phyloP scores from a whole-genome alignment of 2,329 filamentous ascomycete species.

The Didymella exigua region DNA sequence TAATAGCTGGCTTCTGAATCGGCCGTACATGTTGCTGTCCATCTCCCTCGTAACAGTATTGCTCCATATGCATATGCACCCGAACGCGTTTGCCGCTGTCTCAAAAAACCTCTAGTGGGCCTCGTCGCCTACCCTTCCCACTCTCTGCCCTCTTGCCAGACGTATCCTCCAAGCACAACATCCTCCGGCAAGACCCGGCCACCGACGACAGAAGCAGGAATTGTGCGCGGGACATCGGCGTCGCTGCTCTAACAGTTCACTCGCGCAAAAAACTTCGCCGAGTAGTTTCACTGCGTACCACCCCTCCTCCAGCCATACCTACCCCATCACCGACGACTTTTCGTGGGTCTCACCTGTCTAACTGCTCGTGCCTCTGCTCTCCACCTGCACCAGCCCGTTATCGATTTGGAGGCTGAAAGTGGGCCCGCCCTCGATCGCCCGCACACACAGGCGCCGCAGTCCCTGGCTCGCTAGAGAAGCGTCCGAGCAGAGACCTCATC shows the following conservation, averaged over 20 bases:
- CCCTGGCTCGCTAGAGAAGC: conserved; percentile 34
- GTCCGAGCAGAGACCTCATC: conserved; percentile 18
- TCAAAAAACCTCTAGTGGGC: conserved; percentile 24
- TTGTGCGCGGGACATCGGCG: conserved; percentile 35
- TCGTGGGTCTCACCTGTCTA: conserved; percentile 29
- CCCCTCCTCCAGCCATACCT: conserved; percentile 25
- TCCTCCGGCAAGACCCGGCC: conserved; percentile 35
- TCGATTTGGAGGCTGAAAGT: conserved; percentile 47
- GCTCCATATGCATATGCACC: conserved; percentile 23
- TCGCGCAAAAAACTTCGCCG: conserved; percentile 37
- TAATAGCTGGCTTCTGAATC: conserved; percentile 2
- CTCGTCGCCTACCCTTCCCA: conserved; percentile 21
- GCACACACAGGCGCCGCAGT: conserved; percentile 32
- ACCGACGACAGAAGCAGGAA: conserved; percentile 29
- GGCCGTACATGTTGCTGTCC: conserved; percentile 13
- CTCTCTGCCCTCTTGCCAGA: conserved; percentile 9
- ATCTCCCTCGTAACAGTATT: conserved; percentile 10
- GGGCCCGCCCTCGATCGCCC: conserved; percentile 40
- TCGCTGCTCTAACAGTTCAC: conserved; percentile 20
- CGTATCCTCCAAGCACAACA: conserved; percentile 12
- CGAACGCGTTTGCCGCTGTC: conserved; percentile 33
- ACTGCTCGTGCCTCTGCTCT: conserved; percentile 42
- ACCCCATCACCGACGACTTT: conserved; percentile 22
- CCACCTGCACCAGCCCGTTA: conserved; percentile 43
- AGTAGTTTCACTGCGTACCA: conserved; percentile 22